phyloP scores from a whole-genome alignment of 805 yeast species.

The Kregervanrija pseudodelftensis region DNA sequence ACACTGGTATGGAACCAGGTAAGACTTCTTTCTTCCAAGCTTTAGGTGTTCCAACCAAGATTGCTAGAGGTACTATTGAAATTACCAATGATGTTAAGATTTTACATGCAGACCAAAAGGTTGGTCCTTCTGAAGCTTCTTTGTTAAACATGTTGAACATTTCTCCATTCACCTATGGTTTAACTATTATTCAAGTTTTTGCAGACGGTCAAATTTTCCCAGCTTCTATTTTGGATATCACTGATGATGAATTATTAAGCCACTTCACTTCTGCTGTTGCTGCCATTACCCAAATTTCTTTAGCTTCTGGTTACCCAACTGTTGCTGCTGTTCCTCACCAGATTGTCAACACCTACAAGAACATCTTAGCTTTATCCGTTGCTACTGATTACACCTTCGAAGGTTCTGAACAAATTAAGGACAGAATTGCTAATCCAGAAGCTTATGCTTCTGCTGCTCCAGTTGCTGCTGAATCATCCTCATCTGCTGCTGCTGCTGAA shows the following conservation, averaged over 20 bases:
- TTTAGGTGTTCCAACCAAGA: conserved; percentile 99
- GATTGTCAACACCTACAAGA: conserved; percentile 98
- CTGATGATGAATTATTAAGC: conserved; percentile 90
- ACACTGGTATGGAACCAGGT: conserved; percentile 99
- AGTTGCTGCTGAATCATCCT: conserved; percentile 77
- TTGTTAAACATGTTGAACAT: conserved; percentile 99
- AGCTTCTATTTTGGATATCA: conserved; percentile 92
- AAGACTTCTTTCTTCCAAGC: conserved; percentile 99
- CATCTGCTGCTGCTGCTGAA: conserved; percentile 53
- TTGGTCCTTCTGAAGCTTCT: conserved; percentile 99
- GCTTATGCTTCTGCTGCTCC: conserved; percentile 99
- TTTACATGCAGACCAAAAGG: conserved; percentile 77
- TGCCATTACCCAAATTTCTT: conserved; percentile 91
- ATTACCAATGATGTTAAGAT: conserved; percentile 95
- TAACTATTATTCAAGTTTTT: conserved; percentile 94
- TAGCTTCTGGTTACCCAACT: conserved; percentile 99
- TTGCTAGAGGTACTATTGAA: conserved; percentile 99
- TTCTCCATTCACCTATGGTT: conserved; percentile 99
- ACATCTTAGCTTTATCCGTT: conserved; percentile 93
- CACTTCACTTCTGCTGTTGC: conserved; percentile 90
- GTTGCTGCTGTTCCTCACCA: conserved; percentile 99
- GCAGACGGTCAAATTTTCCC: conserved; percentile 99
- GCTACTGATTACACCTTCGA: conserved; percentile 99
- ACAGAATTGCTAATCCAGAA: conserved; percentile 99
- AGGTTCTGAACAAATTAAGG: conserved; percentile 98